Percentiles rank a stretch among this genome's conserved stretches.
Conservation (phyloP, 2,329 filamentous ascomycete genomes). For the Aspergillus niger region DNA sequence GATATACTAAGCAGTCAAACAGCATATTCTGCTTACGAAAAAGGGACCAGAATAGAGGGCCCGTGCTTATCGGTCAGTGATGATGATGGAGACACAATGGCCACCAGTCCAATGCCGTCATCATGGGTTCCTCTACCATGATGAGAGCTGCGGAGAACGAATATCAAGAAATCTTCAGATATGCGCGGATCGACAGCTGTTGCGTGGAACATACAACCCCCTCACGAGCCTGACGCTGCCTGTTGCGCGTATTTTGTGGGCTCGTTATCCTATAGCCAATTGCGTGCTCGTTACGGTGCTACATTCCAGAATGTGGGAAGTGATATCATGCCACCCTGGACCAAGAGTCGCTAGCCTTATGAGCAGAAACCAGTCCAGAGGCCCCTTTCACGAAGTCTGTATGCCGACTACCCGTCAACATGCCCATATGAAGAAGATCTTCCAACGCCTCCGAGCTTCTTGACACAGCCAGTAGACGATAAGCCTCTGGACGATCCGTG, state of each 20-base stretch:
- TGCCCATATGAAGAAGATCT: background rate
- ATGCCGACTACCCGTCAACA: background rate
- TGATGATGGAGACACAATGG: background rate
- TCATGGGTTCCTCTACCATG: background rate
- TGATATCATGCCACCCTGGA: background rate
- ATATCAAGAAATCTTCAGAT: background rate
- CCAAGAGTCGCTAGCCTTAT: background rate
- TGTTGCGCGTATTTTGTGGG: background rate
- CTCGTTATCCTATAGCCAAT: background rate
- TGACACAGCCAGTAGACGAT: background rate
- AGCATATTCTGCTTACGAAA: background rate
- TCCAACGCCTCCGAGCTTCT: background rate
- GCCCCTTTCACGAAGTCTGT: background rate
- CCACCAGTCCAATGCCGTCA: background rate
- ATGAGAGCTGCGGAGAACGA: background rate
- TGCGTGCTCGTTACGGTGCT: background rate
- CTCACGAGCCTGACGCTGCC: background rate
- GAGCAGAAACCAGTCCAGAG: background rate
- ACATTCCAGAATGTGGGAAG: background rate
- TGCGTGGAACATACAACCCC: background rate
- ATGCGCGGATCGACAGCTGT: background rate
- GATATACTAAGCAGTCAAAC: background rate
- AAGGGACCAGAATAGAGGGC: background rate
- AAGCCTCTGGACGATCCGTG: background rate
- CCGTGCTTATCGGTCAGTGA: background rate